These are phyloP conservation scores for Balamuthia mandrillaris DNA, from an alignment of 208 protist species.

Conservation along the genomic window DNA sequence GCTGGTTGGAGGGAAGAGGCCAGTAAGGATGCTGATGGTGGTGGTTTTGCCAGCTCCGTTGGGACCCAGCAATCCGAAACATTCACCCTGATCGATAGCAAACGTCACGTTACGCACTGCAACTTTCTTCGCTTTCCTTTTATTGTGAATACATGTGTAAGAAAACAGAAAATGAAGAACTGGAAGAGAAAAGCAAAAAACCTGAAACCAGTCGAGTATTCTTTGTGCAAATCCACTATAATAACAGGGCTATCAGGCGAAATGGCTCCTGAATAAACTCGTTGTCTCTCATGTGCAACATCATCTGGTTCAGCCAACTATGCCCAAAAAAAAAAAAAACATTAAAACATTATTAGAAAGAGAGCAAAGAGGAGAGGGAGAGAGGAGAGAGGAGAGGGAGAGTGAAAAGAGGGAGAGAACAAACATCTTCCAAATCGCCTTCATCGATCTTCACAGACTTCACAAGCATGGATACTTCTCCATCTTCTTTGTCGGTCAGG, in stretches of 20 bases:
- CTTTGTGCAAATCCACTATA: conserved; percentile 16
- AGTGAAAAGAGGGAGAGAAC: background rate
- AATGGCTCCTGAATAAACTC: background rate
- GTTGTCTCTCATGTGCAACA: background rate
- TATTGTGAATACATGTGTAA: background rate
- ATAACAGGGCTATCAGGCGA: background rate
- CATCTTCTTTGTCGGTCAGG: too few relatives aligned
- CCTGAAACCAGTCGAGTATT: conserved; percentile 30
- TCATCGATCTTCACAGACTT: too few relatives aligned
- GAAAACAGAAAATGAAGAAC: background rate
- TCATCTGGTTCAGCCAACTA: conserved; percentile 19
- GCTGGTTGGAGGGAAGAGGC: conserved; percentile 20
- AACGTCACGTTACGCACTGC: conserved; percentile 39
- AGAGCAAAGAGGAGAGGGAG: background rate
- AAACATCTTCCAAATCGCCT: background rate
- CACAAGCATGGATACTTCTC: too few relatives aligned
- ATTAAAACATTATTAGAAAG: background rate
- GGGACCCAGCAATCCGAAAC: conserved; percentile 66
- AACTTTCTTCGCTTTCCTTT: conserved; percentile 34
- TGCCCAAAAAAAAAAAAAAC: background rate
- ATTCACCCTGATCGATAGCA: conserved; percentile 42
- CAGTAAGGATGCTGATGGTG: conserved; percentile 55
- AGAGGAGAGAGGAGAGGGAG: background rate
- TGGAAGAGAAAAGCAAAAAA: background rate
- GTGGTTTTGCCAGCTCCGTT: conserved; percentile 71